phyloP scores from a whole-genome alignment of 2,329 filamentous ascomycete species.

The Pleoardoris graminearum region DNA sequence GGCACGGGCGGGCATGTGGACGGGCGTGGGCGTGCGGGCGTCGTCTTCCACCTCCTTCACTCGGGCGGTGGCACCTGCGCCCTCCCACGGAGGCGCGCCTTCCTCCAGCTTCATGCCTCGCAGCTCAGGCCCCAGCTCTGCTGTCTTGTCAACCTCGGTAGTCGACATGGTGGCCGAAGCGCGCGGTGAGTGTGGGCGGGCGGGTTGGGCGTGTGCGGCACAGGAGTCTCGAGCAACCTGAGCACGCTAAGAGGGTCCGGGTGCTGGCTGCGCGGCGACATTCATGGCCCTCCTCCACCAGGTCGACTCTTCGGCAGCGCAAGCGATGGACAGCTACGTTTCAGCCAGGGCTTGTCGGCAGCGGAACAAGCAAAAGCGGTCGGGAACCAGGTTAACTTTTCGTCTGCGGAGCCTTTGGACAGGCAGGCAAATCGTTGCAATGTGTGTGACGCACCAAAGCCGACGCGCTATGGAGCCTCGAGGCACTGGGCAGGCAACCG shows the following conservation, averaged over 20 bases:
- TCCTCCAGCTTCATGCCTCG: conserved; percentile 53
- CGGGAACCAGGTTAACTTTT: background rate
- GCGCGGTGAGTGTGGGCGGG: conserved; percentile 20
- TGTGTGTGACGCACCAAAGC: conserved; percentile 4
- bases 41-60: conserved; percentile 37
- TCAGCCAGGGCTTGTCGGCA: background rate
- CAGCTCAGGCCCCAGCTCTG: conserved; percentile 49
- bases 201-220: conserved; percentile 19
- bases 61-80: conserved; percentile 21
- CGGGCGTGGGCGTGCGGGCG: conserved; percentile 32
- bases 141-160: conserved; percentile 37
- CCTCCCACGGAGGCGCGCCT: conserved; percentile 30
- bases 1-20: conserved; percentile 30
- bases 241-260: conserved; percentile 37
- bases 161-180: conserved; percentile 44
- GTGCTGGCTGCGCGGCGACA: conserved; percentile 25
- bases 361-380: background rate
- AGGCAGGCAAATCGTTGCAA: conserved; percentile 5
- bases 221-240: conserved; percentile 29
- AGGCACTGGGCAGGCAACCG: conserved; percentile 8
- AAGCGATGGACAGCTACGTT: conserved; percentile 9
- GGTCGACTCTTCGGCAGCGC: conserved; percentile 24
- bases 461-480: conserved; percentile 2
- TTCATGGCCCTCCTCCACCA: conserved; percentile 29
- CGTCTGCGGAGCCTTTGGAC: background rate